phyloP scores from a whole-genome alignment of 2,329 filamentous ascomycete genomes.

The Arthrobotrys sphaeroides region DNA sequence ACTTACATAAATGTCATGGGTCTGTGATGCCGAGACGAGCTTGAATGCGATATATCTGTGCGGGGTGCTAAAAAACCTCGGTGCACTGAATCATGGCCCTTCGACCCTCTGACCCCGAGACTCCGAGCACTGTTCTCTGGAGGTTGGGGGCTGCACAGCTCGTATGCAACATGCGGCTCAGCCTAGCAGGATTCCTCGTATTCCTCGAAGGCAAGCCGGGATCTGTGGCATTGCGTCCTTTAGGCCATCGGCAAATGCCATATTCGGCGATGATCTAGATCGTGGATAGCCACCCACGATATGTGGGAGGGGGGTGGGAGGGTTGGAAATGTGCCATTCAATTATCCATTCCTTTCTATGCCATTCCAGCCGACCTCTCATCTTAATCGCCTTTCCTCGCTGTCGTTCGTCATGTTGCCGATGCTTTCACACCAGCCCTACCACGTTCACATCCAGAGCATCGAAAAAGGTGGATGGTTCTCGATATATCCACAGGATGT shows the following conservation, averaged over 20 bases:
- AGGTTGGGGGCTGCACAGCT: conserved; percentile 14
- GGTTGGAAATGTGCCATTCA: neutral
- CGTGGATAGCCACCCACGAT: neutral
- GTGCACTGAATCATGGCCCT: conserved; percentile 36
- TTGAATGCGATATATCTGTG: conserved; percentile 24
- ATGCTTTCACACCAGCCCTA: conserved; percentile 14
- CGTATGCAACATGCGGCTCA: conserved; percentile 42
- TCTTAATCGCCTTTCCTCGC: conserved; percentile 10
- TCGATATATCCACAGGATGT: conserved; percentile 21
- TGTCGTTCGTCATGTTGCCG: conserved; percentile 11
- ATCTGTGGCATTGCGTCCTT: conserved; percentile 31
- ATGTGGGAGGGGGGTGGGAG: neutral
- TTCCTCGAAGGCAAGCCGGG: conserved; percentile 7
- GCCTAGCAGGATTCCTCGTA: conserved; percentile 31
- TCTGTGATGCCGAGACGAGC: conserved; percentile 25
- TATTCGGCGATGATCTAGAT: conserved; percentile 32
- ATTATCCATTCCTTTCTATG: neutral
- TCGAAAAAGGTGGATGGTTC: neutral
- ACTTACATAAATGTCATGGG: conserved; percentile 42
- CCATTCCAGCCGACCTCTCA: conserved; percentile 9
- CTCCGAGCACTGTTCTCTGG: conserved; percentile 6
- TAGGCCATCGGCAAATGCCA: conserved; percentile 45
- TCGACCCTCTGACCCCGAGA: neutral
- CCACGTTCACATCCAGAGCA: conserved; percentile 15
- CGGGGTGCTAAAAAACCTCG: conserved; percentile 11